phyloP scores from a whole-genome alignment of 176 grass and related monocot genomes.

The barley (Hordeum vulgare) region DNA sequence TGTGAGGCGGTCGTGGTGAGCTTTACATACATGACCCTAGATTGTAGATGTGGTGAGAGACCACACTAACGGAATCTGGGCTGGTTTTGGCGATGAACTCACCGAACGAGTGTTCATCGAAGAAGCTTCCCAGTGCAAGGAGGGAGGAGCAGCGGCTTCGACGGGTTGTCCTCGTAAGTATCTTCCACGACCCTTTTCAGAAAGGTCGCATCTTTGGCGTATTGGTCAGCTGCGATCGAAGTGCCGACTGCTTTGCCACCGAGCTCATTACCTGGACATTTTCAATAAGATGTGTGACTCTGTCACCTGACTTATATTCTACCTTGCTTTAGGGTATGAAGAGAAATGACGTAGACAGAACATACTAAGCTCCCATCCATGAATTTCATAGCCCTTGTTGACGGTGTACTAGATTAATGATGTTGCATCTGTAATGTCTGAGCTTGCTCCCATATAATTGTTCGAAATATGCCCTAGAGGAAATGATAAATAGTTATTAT shows the following conservation, averaged over 20 bases:
- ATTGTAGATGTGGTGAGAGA: constrained; percentile 91
- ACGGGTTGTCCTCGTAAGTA: constrained; percentile 26
- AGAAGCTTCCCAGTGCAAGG: constrained; percentile 89
- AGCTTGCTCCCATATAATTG: constrained; percentile 49
- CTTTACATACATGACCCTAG: constrained; percentile 56
- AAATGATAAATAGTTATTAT: no score
- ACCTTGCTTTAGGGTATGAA: not conserved
- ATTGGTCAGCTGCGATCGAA: constrained; percentile 42
- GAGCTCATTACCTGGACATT: constrained; percentile 76
- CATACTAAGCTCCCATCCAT: constrained; percentile 95
- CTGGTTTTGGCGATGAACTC: constrained; percentile 56
- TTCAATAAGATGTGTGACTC: not conserved
- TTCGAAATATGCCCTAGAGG: no score
- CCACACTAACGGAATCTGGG: constrained; percentile 54
- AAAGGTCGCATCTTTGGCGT: constrained; percentile 48
- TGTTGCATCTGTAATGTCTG: constrained; percentile 77
- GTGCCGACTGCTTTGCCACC: constrained; percentile 60
- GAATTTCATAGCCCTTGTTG: constrained; percentile 55
- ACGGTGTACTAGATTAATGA: constrained; percentile 58
- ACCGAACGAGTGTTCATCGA: constrained; percentile 53
- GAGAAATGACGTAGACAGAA: not conserved
- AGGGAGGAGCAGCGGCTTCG: constrained; percentile 66
- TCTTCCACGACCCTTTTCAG: constrained; percentile 43
- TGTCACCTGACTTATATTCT: not conserved
- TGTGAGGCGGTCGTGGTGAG: no score